Percentiles rank a stretch among this genome's conserved stretches.
phyloP scores from a whole-genome alignment of 805 yeast species.

The Starmerella vaccinii region DNA sequence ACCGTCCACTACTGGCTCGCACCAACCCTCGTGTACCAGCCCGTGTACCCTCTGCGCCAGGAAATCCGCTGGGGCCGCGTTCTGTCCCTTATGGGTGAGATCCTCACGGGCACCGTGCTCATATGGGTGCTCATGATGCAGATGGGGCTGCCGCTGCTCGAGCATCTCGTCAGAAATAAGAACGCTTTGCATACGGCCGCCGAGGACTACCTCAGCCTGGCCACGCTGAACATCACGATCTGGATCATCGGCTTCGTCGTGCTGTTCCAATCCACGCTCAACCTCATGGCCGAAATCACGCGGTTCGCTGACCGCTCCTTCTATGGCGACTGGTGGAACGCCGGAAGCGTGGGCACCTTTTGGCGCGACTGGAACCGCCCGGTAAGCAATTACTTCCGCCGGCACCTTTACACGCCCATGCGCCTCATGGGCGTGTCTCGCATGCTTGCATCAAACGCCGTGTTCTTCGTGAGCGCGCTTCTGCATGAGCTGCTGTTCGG shows the following conservation, averaged over 20 bases:
- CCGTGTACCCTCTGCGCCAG: slow-evolving; percentile 36
- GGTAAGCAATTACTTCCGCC: slow-evolving; percentile 35
- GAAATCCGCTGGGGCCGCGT: slow-evolving; percentile 30
- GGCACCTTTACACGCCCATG: slow-evolving; percentile 37
- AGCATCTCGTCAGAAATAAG: slow-evolving; percentile 29
- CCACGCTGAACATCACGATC: slow-evolving; percentile 35
- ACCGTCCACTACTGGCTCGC: slow-evolving; percentile 37
- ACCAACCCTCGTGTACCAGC: slow-evolving; percentile 42
- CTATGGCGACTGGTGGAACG: slow-evolving; percentile 44
- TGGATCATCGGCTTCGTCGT: slow-evolving; percentile 39
- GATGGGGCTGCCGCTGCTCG: slow-evolving; percentile 38
- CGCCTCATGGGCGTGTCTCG: slow-evolving; percentile 31
- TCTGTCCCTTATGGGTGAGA: slow-evolving; percentile 32
- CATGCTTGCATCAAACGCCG: slow-evolving; percentile 30
- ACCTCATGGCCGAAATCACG: slow-evolving; percentile 38
- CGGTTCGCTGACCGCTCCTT: slow-evolving; percentile 39
- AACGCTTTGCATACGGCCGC: slow-evolving; percentile 26
- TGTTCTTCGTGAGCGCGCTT: slow-evolving; percentile 37
- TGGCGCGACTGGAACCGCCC: slow-evolving; percentile 43
- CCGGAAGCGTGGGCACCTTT: slow-evolving; percentile 39
- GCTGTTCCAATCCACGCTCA: slow-evolving; percentile 36
- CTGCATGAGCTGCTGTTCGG: slow-evolving; percentile 41
- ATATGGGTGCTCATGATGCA: slow-evolving; percentile 35
- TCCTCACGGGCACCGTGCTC: slow-evolving; percentile 28
- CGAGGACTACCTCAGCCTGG: slow-evolving; percentile 33